Evolutionary conservation across 257 asterid species (phyloP).

Genomic region (Vinca minor): DNA sequence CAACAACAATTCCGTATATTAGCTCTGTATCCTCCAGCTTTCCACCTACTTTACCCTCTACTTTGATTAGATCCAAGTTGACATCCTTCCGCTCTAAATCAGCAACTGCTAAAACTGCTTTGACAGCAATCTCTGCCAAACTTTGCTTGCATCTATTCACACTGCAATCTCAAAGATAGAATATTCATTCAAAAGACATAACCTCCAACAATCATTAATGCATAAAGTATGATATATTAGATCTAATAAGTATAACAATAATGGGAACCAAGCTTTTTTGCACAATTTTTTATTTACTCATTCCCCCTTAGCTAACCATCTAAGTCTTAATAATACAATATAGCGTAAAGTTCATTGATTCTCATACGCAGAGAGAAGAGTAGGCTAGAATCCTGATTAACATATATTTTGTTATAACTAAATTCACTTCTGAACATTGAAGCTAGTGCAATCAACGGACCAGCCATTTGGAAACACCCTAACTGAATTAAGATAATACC

Average conservation of each 20-base stretch:
- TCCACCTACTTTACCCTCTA: conserved; percentile 95
- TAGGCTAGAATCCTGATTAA: not conserved
- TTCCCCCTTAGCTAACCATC: not conserved
- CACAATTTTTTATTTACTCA: not conserved
- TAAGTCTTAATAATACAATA: not conserved
- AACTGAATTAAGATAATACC: too few relatives aligned
- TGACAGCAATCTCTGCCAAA: conserved; percentile 94
- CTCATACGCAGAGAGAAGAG: not conserved
- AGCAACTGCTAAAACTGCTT: conserved; percentile 94
- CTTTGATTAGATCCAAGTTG: conserved; percentile 88
- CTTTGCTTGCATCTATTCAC: conserved; percentile 91
- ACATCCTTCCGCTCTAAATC: conserved; percentile 96
- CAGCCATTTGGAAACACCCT: not conserved
- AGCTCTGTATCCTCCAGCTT: conserved; percentile 92
- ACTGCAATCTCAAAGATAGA: conserved; percentile 35
- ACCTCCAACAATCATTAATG: not conserved
- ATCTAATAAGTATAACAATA: not conserved
- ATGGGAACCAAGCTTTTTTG: not conserved
- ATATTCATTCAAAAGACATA: not conserved
- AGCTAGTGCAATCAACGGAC: not conserved
- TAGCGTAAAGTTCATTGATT: not conserved
- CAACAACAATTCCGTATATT: conserved; percentile 78
- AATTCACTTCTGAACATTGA: not conserved
- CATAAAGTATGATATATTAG: not conserved
- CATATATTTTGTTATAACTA: not conserved